Conservation (phyloP, 2,329 filamentous ascomycete genomes). For the Monosporascus sp. region DNA sequence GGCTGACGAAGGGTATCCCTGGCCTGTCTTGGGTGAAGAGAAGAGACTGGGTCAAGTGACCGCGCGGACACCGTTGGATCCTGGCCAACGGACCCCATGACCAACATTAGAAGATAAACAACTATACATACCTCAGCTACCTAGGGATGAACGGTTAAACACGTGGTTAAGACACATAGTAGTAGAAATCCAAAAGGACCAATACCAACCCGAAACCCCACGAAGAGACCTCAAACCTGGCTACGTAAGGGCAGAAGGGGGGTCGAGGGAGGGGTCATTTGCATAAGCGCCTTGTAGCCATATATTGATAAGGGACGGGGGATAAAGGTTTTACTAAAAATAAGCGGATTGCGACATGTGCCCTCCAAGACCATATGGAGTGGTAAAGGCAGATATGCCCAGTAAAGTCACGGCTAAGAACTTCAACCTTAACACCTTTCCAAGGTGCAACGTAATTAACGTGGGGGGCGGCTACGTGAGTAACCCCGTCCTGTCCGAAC, state of each 20-base stretch:
- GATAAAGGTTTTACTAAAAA: background rate
- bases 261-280: background rate
- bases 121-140: no score
- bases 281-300: background rate
- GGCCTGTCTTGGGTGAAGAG: background rate
- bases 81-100: background rate
- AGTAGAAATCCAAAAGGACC: no score
- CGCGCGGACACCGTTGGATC: background rate
- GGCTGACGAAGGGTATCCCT: background rate
- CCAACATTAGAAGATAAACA: no score
- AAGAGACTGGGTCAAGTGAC: background rate
- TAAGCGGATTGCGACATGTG: no score
- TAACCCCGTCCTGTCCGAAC: no score
- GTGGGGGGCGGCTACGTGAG: background rate
- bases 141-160: background rate
- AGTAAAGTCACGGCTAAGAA: background rate
- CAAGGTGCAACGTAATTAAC: background rate
- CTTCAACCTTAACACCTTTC: background rate
- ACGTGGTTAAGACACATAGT: no score
- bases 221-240: no score
- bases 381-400: background rate
- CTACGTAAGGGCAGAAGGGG: no score
- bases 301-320: background rate
- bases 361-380: background rate
- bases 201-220: no score